Percentiles rank a stretch among this genome's conserved stretches.
Evolutionary conservation across 768 basidiomycete genomes (phyloP).

Genomic region (Kockovaella imperatae): DNA sequence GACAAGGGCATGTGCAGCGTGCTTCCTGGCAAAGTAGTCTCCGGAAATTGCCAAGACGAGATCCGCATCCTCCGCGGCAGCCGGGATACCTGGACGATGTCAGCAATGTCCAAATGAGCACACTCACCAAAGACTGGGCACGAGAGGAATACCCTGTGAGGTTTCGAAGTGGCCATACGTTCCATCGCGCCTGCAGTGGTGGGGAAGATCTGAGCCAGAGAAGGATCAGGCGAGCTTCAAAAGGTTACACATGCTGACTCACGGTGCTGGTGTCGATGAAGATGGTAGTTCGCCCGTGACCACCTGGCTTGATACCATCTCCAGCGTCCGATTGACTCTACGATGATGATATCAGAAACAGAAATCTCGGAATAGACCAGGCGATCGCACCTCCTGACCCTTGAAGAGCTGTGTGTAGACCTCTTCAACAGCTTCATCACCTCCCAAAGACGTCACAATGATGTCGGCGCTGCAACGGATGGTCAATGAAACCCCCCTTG

Average conservation of each 20-base stretch:
- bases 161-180: constrained; percentile 54
- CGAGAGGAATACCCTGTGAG: constrained; percentile 59
- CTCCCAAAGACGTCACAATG: constrained; percentile 64
- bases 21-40: constrained; percentile 72
- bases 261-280: constrained; percentile 84
- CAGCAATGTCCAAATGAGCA: constrained; percentile 56
- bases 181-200: constrained; percentile 52
- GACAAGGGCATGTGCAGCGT: constrained; percentile 66
- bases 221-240: neutral
- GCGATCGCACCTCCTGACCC: constrained; percentile 53
- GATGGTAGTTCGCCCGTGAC: constrained; percentile 53
- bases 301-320: constrained; percentile 33
- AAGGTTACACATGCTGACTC: constrained; percentile 27
- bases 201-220: constrained; percentile 36
- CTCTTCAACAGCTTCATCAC: constrained; percentile 61
- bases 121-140: constrained; percentile 69
- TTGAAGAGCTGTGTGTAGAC: constrained; percentile 58
- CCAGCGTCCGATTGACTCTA: constrained; percentile 41
- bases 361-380: neutral
- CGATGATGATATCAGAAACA: neutral
- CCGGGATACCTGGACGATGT: constrained; percentile 60
- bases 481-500: no score
- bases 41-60: constrained; percentile 73
- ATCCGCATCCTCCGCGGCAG: constrained; percentile 57
- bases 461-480: constrained; percentile 56